Evolutionary conservation across 1,284 basidiomycete species (phyloP), one percentile per base, ranked within the genome.

Genomic region (Puccinia novopanici): DNA sequence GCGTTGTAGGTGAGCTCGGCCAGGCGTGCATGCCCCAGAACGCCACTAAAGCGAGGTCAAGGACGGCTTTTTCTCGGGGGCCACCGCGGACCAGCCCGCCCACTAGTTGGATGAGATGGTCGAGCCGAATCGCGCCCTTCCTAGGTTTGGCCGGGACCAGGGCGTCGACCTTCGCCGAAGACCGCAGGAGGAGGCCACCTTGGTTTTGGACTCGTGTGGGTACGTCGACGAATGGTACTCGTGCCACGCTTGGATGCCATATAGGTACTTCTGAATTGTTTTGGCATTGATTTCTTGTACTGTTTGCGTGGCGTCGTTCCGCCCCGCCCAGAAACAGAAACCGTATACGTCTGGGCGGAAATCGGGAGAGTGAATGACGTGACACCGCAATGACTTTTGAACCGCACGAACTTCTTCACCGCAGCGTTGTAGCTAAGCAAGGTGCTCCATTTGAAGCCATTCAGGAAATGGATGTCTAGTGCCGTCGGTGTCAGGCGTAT

Each of bases 11-110:
- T 52, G 1, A 71, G 19, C 17, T 71, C 40, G 1, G 22, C 68
- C 45, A 71, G 27, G 4, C 68, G 2, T 1, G 68, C 37, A 71
- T 71, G n/a, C 68, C 42, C 68, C 68, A 71, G 40, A 71, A 71
- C 17, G 68, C 68, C 1, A 48, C 37, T 10, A 71, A 17, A 0
- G 40, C 68, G 13, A 71, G 10, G 12, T 45, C 68, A 30, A 40
- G 2, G 3, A 52, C 19, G 2, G 17, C 68, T 17, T 27, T 37
- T 9, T 71, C 50, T 10, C 24, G 2, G 17, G n/a, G 42, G 34
- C n/a, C 6, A 1, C 68, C 68, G 10, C 27, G 12, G 6, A 42
- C 27, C 6, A 71, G 40, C 3, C 13, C 12, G 6, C 2, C 6
- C 27, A 24, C 34, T 42, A 40, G 40, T 22, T n/a, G 22, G 19